phyloP scores from a whole-genome alignment of 345 rosid genomes.

The Camelina laxa region DNA sequence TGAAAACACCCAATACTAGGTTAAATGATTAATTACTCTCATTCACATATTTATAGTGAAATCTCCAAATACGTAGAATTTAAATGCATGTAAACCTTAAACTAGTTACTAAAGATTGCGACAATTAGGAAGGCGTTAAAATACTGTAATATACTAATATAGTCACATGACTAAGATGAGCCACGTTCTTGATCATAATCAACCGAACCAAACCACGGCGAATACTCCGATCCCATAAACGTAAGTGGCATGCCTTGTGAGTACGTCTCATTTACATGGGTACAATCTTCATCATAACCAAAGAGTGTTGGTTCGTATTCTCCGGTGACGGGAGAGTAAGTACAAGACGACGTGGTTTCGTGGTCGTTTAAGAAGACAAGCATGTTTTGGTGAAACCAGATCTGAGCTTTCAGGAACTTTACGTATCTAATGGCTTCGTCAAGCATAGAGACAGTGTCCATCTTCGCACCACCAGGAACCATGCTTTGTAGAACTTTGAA shows the following conservation, averaged over 20 bases:
- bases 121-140: not conserved
- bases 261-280: constrained; percentile 23
- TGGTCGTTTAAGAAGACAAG: constrained; percentile 36
- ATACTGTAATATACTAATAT: not conserved
- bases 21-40: too few relatives aligned
- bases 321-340: constrained; percentile 8
- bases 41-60: too few relatives aligned
- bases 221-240: constrained; percentile 18
- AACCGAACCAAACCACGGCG: constrained; percentile 31
- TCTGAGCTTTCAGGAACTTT: constrained; percentile 83
- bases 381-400: constrained; percentile 69
- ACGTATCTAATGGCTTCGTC: constrained; percentile 89
- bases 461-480: constrained; percentile 84
- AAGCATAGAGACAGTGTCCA: constrained; percentile 92
- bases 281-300: constrained; percentile 22
- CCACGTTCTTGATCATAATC: constrained; percentile 32
- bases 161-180: constrained; percentile 25
- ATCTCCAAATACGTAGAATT: too few relatives aligned
- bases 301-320: constrained; percentile 15
- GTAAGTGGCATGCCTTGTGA: constrained; percentile 29
- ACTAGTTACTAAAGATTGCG: not conserved
- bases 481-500: constrained; percentile 85
- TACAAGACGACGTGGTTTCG: constrained; percentile 20
- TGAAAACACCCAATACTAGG: too few relatives aligned
- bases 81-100: not conserved